Evolutionary conservation across 2,329 filamentous ascomycete species (phyloP).

Genomic region (Trichophyton verrucosum): DNA sequence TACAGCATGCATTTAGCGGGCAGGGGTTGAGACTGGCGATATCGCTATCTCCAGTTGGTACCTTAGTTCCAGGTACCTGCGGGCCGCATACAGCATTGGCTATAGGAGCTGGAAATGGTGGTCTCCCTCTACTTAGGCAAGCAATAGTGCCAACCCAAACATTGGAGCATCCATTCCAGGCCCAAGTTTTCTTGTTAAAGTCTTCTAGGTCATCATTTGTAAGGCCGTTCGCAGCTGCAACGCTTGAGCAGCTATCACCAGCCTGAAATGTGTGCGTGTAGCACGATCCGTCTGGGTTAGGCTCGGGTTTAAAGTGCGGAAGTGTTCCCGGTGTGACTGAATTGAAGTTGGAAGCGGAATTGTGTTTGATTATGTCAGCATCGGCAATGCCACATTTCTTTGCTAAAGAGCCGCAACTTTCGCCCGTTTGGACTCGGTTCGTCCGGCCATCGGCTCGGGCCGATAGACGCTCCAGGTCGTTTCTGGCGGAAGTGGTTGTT

Average conservation of each 20-base stretch:
- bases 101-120: conserved; percentile 32
- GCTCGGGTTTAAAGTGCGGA: conserved; percentile 28
- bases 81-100: conserved; percentile 37
- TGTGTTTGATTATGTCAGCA: conserved; percentile 14
- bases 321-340: conserved; percentile 24
- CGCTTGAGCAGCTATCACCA: conserved; percentile 25
- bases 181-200: conserved; percentile 36
- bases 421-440: neutral
- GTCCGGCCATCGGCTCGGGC: conserved; percentile 2
- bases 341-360: conserved; percentile 15
- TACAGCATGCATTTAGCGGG: conserved; percentile 33
- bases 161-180: conserved; percentile 28
- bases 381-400: neutral
- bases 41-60: conserved; percentile 27
- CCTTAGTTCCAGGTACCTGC: conserved; percentile 28
- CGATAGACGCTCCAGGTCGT: neutral
- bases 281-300: conserved; percentile 28
- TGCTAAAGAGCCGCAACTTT: conserved; percentile 3
- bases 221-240: conserved; percentile 30
- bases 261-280: conserved; percentile 23
- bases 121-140: conserved; percentile 31
- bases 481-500: neutral
- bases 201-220: conserved; percentile 26
- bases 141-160: conserved; percentile 24
- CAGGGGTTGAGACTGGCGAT: conserved; percentile 37